phyloP scores from a whole-genome alignment of 2,329 filamentous ascomycete species.

The Colletotrichum sidae region DNA sequence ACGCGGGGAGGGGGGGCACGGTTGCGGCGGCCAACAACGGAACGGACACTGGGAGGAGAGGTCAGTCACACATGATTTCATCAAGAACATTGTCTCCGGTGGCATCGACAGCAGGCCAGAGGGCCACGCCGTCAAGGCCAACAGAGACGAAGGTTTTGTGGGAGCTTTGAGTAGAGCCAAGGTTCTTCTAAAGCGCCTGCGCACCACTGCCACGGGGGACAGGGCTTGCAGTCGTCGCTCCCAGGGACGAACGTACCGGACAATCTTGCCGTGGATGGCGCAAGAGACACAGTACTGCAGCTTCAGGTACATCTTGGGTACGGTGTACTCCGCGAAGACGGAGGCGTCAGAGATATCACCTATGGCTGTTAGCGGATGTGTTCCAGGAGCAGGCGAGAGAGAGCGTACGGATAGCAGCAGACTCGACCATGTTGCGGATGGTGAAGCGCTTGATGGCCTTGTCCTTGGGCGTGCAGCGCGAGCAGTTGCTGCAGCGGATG shows the following conservation, averaged over 20 bases:
- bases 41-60: slow-evolving; percentile 82
- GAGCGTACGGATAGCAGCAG: slow-evolving; percentile 94
- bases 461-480: slow-evolving; percentile 95
- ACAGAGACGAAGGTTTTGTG: not conserved
- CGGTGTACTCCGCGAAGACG: slow-evolving; percentile 98
- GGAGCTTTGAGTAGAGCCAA: slow-evolving; percentile 62
- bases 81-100: slow-evolving; percentile 29
- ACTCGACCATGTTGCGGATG: slow-evolving; percentile 99
- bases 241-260: slow-evolving; percentile 85
- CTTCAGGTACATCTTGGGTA: slow-evolving; percentile 99
- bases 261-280: slow-evolving; percentile 99
- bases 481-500: slow-evolving; percentile 83
- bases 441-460: slow-evolving; percentile 99
- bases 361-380: slow-evolving; percentile 51
- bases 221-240: slow-evolving; percentile 68
- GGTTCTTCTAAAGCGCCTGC: slow-evolving; percentile 69
- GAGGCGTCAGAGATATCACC: slow-evolving; percentile 99
- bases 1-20: slow-evolving; percentile 97
- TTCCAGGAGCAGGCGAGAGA: not conserved
- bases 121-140: not conserved
- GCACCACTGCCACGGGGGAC: slow-evolving; percentile 42
- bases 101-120: not conserved
- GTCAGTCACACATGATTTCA: slow-evolving; percentile 51
- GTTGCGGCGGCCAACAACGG: slow-evolving; percentile 96
- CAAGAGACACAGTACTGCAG: slow-evolving; percentile 99